Evolutionary conservation across 345 rosid species (phyloP).

Genomic region (Trapa bicornis): DNA sequence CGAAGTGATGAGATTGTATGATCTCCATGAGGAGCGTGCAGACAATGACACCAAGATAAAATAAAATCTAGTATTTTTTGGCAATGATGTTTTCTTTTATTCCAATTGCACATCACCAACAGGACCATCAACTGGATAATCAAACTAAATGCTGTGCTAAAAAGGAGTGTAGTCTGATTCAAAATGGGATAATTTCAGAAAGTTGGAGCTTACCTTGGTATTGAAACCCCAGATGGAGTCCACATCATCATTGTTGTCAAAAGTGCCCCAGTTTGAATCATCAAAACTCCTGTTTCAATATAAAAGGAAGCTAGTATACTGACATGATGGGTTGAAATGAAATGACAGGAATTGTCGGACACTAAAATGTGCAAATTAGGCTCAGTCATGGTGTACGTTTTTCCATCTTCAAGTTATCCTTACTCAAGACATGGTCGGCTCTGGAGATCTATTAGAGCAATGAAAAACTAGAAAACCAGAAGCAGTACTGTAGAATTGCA

Average conservation of each 20-base stretch:
- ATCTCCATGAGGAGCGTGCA: neutral
- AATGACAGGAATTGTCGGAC: constrained; percentile 3
- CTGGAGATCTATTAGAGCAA: neutral
- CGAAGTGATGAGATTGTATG: neutral
- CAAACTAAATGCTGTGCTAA: constrained; percentile 5
- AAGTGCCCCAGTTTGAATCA: constrained; percentile 89
- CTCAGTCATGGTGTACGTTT: neutral
- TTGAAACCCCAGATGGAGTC: constrained; percentile 93
- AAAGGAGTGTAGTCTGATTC: neutral
- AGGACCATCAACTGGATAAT: neutral
- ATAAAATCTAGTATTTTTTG: neutral
- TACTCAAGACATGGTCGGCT: neutral
- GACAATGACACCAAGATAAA: neutral
- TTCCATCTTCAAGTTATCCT: neutral
- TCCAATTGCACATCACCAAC: neutral
- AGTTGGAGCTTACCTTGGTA: constrained; percentile 46
- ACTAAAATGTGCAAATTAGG: constrained; percentile 1
- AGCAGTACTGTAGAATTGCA: neutral
- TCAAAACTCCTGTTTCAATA: constrained; percentile 48
- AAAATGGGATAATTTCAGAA: neutral
- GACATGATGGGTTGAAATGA: neutral
- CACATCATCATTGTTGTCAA: constrained; percentile 76
- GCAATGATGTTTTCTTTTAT: neutral
- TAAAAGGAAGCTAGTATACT: neutral
- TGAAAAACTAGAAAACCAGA: neutral